These are phyloP conservation scores for Larix sibirica DNA, from an alignment of 83 land plant genomes.

Conservation along the genomic window DNA sequence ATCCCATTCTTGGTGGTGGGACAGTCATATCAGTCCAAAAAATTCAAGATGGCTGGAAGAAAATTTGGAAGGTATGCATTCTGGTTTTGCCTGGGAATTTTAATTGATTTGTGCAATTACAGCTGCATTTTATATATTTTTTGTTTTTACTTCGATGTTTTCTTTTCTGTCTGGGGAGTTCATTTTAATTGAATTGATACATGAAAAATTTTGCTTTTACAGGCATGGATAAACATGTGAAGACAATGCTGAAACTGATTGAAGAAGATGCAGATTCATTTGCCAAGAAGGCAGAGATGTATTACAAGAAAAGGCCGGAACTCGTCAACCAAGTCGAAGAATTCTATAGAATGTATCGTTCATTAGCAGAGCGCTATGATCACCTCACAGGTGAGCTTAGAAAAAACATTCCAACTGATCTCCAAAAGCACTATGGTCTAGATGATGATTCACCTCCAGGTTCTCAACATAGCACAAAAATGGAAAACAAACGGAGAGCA, in stretches of 20 bases:
- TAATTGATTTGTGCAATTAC: no score
- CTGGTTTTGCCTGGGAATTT: background rate
- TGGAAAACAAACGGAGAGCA: constrained; percentile 37
- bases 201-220: constrained; percentile 6
- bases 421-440: constrained; percentile 23
- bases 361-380: constrained; percentile 72
- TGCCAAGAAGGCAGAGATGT: constrained; percentile 86
- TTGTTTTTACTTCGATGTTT: no score
- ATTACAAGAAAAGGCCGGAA: constrained; percentile 80
- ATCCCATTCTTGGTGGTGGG: constrained; percentile 93
- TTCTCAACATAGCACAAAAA: constrained; percentile 34
- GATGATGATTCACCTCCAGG: constrained; percentile 25
- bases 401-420: constrained; percentile 38
- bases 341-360: constrained; percentile 68
- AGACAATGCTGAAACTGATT: constrained; percentile 72
- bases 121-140: no score
- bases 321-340: constrained; percentile 71
- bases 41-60: constrained; percentile 80
- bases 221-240: constrained; percentile 71
- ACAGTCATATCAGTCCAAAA: constrained; percentile 75
- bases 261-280: constrained; percentile 91
- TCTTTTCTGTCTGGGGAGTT: no score
- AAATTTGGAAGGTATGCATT: constrained; percentile 57
- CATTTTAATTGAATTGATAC: no score
- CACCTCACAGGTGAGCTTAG: constrained; percentile 43